Conservation (phyloP, 768 basidiomycete species). For the Lentinula lateritia region DNA sequence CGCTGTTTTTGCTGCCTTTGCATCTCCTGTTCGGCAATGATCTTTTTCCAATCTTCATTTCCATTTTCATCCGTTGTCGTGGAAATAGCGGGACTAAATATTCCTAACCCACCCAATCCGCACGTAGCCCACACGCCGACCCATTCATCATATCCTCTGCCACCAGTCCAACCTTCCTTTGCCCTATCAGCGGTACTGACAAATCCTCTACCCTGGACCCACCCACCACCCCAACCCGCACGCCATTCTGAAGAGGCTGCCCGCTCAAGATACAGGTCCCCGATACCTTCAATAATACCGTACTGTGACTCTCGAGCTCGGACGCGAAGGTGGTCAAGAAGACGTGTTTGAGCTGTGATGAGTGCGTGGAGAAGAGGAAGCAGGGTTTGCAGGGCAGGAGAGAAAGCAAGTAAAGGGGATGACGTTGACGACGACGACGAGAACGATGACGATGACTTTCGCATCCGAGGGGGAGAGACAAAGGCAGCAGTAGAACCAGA, state of each 20-base stretch:
- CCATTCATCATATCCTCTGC: constrained; percentile 1
- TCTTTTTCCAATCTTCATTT: constrained; percentile 1
- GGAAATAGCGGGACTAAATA: background rate
- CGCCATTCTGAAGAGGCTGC: constrained; percentile 73
- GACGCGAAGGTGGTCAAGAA: constrained; percentile 80
- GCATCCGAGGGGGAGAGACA: background rate
- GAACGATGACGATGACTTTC: constrained; percentile 49
- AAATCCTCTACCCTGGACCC: background rate
- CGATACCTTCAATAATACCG: constrained; percentile 78
- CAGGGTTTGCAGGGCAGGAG: background rate
- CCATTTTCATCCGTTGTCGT: background rate
- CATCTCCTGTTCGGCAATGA: background rate
- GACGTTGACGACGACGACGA: constrained; percentile 36
- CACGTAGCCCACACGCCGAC: background rate
- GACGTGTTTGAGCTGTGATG: constrained; percentile 53
- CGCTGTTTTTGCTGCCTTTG: background rate
- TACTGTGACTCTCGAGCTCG: constrained; percentile 76
- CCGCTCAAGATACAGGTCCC: constrained; percentile 83
- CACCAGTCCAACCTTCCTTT: background rate
- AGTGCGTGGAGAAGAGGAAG: background rate
- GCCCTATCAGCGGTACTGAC: background rate
- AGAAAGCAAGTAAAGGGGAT: background rate
- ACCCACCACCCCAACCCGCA: background rate
- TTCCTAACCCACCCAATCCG: background rate
- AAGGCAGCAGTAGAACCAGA: background rate